Evolutionary conservation across 1,139 yeast species (phyloP).

Genomic region (Debaryomyces psychrophilus): DNA sequence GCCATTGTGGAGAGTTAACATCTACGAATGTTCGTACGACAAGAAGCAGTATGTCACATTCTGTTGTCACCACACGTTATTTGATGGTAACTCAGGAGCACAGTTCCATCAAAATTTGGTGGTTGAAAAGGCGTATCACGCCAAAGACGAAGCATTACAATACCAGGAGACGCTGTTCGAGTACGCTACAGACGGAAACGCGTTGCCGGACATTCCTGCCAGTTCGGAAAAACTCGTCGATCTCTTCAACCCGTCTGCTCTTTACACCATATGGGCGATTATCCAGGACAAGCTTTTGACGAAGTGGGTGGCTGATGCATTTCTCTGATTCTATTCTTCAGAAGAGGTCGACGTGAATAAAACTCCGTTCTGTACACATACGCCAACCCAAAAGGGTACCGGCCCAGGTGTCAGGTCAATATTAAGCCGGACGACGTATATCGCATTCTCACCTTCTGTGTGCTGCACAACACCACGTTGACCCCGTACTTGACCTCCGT

Average conservation of each 20-base stretch:
- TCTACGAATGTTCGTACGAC: slow-evolving; percentile 22
- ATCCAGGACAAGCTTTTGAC: slow-evolving; percentile 12
- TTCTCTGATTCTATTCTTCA: background rate
- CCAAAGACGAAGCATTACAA: background rate
- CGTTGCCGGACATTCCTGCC: slow-evolving; percentile 7
- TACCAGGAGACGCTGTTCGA: slow-evolving; percentile 13
- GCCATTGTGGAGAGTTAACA: slow-evolving; percentile 37
- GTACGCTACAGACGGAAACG: slow-evolving; percentile 10
- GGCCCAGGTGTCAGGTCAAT: slow-evolving; percentile 20
- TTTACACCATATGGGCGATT: slow-evolving; percentile 10
- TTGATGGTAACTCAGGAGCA: slow-evolving; percentile 40
- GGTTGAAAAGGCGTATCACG: slow-evolving; percentile 15
- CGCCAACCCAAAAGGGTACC: slow-evolving; percentile 14
- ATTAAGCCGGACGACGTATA: slow-evolving; percentile 17
- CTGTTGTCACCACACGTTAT: slow-evolving; percentile 36
- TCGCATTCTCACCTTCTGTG: slow-evolving; percentile 18
- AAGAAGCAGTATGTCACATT: slow-evolving; percentile 26
- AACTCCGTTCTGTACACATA: slow-evolving; percentile 21
- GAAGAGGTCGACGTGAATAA: slow-evolving; percentile 16
- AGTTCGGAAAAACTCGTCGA: slow-evolving; percentile 11
- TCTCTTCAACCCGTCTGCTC: slow-evolving; percentile 17
- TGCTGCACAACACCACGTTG: slow-evolving; percentile 24
- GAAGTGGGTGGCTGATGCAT: slow-evolving; percentile 13
- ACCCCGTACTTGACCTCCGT: slow-evolving; percentile 30
- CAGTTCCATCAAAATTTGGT: slow-evolving; percentile 37